phyloP scores from a whole-genome alignment of 805 yeast genomes.

The Spathaspora girioi region DNA sequence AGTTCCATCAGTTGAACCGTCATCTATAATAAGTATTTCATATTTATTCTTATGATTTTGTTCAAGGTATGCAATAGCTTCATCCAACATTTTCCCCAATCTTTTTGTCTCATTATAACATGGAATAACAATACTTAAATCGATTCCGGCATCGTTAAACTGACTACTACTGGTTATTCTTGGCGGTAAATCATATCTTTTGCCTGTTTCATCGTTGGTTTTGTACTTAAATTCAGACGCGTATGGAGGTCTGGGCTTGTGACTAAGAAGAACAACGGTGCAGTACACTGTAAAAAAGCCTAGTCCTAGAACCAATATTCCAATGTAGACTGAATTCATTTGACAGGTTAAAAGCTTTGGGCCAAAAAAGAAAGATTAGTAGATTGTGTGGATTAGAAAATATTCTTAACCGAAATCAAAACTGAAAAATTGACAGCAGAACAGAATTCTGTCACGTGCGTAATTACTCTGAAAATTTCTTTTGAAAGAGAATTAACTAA shows the following conservation, averaged over 20 bases:
- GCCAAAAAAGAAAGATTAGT: background rate
- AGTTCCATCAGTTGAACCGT: slow-evolving; percentile 85
- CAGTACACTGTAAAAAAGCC: slow-evolving; percentile 25
- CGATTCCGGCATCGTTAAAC: slow-evolving; percentile 35
- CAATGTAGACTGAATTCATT: background rate
- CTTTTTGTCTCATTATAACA: slow-evolving; percentile 84
- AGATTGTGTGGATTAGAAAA: background rate
- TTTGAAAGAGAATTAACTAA: too few species aligned
- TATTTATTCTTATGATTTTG: slow-evolving; percentile 34
- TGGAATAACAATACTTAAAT: slow-evolving; percentile 82
- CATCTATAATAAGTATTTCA: slow-evolving; percentile 88
- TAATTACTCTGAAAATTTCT: background rate
- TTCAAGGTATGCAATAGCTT: slow-evolving; percentile 55
- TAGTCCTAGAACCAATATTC: background rate
- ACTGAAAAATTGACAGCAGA: background rate
- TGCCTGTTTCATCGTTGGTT: slow-evolving; percentile 40
- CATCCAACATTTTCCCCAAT: slow-evolving; percentile 67
- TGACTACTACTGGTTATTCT: slow-evolving; percentile 21
- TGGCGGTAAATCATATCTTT: slow-evolving; percentile 29
- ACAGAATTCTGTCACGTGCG: background rate
- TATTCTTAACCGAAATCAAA: background rate
- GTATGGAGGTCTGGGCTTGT: slow-evolving; percentile 55
- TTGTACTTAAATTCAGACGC: slow-evolving; percentile 50
- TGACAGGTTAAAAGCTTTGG: background rate
- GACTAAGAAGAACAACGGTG: slow-evolving; percentile 45